Evolutionary conservation across 139 green algal species (phyloP), one percentile per base, ranked within the genome.

Genomic region (Desmodesmus armatus): DNA sequence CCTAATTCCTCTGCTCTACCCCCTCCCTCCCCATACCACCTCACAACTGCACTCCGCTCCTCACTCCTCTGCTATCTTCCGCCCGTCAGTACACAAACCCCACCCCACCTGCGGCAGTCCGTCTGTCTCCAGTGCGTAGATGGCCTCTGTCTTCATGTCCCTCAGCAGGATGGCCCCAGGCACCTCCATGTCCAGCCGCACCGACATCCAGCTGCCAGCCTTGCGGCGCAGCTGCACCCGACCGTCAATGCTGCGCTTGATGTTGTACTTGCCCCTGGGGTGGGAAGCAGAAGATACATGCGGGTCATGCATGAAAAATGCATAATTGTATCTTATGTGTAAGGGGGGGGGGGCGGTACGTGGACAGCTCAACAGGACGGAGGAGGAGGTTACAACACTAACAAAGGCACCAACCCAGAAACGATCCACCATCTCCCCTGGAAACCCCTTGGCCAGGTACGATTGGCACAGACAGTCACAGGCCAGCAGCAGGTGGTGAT

Each of bases 141-240:
- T 58, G 1, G 25, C 49, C 33, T 90, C 67, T 35, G 80, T 85
- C 21, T 87, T 85, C 9, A 47, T n/a, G 75, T 91, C 86, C 27
- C 90, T 65, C 35, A 93, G 80, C 70, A 93, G 84, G 65, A 93
- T 84, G 23, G 82, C 63, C 1, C 90, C 90, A 17, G 90, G 85
- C 49, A 90, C 87, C 83, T 93, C 90, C 87, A 93, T 91, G 66
- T 93, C 90, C 70, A 91, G 75, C 17, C 88, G 79, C 72, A 91
- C 87, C 13, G 85, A 73, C 41, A 76, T 84, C 81, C 85, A 90
- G 9, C 82, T 74, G 29, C 88, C 90, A 67, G 87, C 87, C 33
- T 40, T 55, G 80, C 63, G 77, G 19, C 72, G 70, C 53, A 91
- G 69, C 69, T 88, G 85, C 37, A 93, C 78, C 0, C 90, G 86